Conservation (phyloP, 2,329 filamentous ascomycete genomes). For the Didymella lethalis region DNA sequence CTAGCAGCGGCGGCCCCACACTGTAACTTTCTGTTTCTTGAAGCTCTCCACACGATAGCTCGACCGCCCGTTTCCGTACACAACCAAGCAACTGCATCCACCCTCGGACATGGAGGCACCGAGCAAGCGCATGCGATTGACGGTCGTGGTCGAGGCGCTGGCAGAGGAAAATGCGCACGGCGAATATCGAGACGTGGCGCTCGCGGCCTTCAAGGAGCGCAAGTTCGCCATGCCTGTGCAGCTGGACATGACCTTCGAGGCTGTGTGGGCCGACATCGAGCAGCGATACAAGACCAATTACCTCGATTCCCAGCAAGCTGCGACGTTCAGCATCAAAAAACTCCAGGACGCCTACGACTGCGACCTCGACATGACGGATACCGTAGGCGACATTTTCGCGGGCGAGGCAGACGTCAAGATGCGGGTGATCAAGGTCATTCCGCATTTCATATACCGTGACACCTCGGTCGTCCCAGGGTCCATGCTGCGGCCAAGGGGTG, state of each 20-base stretch:
- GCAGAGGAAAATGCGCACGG: conserved; percentile 34
- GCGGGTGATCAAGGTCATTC: conserved; percentile 44
- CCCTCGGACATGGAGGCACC: conserved; percentile 20
- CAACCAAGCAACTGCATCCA: not conserved
- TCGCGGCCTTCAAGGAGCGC: conserved; percentile 41
- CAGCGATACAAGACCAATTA: conserved; percentile 49
- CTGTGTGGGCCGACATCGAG: conserved; percentile 43
- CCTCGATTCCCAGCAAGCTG: conserved; percentile 22
- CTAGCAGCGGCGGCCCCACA: not conserved
- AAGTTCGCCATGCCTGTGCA: conserved; percentile 47
- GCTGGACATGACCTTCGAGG: conserved; percentile 39
- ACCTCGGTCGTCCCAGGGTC: conserved; percentile 45
- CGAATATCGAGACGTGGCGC: conserved; percentile 24
- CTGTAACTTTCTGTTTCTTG: not conserved
- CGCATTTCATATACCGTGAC: conserved; percentile 39
- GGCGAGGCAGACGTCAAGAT: conserved; percentile 36
- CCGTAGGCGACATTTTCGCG: conserved; percentile 46
- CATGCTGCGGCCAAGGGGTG: conserved; percentile 35
- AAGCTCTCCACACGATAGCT: not conserved
- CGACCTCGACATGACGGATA: conserved; percentile 49
- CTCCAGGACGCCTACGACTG: conserved; percentile 48
- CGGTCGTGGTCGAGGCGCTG: conserved; percentile 41
- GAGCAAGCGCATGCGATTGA: conserved; percentile 38
- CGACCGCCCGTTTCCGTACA: not conserved
- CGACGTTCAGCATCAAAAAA: conserved; percentile 47